Evolutionary conservation across 2,329 filamentous ascomycete species (phyloP).

Genomic region (Pyrenophora tritici-repentis): DNA sequence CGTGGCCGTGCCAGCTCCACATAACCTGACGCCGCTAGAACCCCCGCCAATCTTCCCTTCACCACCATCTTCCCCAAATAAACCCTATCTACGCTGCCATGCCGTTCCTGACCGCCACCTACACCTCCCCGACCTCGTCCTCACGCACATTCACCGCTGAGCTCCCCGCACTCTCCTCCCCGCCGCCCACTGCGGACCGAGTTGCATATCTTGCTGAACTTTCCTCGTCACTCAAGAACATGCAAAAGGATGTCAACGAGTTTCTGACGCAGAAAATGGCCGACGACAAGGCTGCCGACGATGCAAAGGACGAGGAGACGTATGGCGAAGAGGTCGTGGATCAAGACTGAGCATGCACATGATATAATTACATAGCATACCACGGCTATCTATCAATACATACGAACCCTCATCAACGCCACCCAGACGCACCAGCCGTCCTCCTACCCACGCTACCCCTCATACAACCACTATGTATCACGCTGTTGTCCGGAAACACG

Average conservation of each 20-base stretch:
- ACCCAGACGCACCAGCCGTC: conserved; percentile 3
- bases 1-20: conserved; percentile 9
- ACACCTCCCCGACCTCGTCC: conserved; percentile 56
- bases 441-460: conserved; percentile 35
- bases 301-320: conserved; percentile 65
- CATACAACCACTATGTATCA: conserved; percentile 58
- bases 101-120: conserved; percentile 55
- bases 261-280: conserved; percentile 77
- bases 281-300: conserved; percentile 62
- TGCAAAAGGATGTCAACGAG: conserved; percentile 71
- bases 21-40: conserved; percentile 3
- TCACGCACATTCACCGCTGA: conserved; percentile 26
- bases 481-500: conserved; percentile 73
- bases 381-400: background rate
- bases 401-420: conserved; percentile 2
- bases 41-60: conserved; percentile 4
- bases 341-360: conserved; percentile 55
- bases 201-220: conserved; percentile 65
- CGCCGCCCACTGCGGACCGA: conserved; percentile 54
- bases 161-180: conserved; percentile 27
- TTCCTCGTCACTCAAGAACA: conserved; percentile 58
- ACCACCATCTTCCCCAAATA: background rate
- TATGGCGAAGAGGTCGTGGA: conserved; percentile 82
- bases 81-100: conserved; percentile 21
- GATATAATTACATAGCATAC: background rate